Evolutionary conservation across 176 grass and related monocot species (phyloP), one percentile per base, ranked within the genome.

Genomic region (Eragrostis nindensis): DNA sequence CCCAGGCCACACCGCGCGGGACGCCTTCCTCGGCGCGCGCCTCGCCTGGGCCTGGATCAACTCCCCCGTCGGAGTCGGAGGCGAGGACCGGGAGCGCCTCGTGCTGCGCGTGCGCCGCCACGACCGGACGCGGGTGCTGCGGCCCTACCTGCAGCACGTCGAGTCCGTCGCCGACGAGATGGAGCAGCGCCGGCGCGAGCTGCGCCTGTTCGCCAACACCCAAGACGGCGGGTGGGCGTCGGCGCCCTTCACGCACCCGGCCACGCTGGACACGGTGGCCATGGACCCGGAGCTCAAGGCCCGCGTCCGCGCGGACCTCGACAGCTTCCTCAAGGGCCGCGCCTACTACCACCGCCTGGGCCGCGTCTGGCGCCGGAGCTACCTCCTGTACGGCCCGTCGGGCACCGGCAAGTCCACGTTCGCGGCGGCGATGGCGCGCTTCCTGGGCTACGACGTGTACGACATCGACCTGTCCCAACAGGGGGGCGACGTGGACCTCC

Each of bases 341-440:
- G 85, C 82, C 0, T 94, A 92, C 84, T 97, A 97, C 85, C 87
- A 91, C 72, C 87, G 86, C 3, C 81, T 97, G 50, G 86, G 91
- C 15, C 87, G 94, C 59, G 87, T 91, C 15, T 97, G 94, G 94
- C 91, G 91, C 5, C 89, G 94, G 47, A 94, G 91, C 68, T 97
- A 94, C 66, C 90, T 97, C 24, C 85, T 97, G 3, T 74, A 97
- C 57, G 94, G 94, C 26, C 78, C 89, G 1, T 27, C 89, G 8
- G 94, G 94, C 55, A 97, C 94, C 71, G 94, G 94, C 45, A 97
- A 97, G 69, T 92, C 94, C 2, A 87, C 91, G 25, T 97, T 97
- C 83, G 91, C 89, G 17, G 94, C 94, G 2, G 94, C 94, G 66
- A 97, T 97, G 87, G 94, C 94, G 12, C 78, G 89, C 1, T 97